Evolutionary conservation across 1,284 basidiomycete species (phyloP), one percentile per base, ranked within the genome.

Genomic region (Neonothopanus nambi): DNA sequence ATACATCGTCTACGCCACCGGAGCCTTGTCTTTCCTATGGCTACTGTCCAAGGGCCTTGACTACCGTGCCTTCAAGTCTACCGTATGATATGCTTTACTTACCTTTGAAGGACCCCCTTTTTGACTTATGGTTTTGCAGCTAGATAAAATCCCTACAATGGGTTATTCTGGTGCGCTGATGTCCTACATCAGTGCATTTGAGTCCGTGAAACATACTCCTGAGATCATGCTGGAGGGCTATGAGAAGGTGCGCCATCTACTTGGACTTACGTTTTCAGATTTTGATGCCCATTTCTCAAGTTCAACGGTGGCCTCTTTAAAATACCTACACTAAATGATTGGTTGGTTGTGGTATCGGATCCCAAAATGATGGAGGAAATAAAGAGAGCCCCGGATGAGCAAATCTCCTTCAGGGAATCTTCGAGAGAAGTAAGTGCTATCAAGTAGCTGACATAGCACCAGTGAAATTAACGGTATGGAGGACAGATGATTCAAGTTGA

Each of bases 311-410:
- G 43, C 11, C 48, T 47, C 0, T 74, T 70, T 65, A 70, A 70
- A 56, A 55, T 73, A 9, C 61, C 70, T 1, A 61, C 1, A 57
- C 71, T 17, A 54, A 71, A 3, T 62, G 70, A 11, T 62, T 59
- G n/a, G 67, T n/a, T n/a, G n/a, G n/a, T n/a, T n/a, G n/a, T n/a
- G n/a, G n/a, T n/a, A n/a, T n/a, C n/a, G n/a, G n/a, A 63, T 4
- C 56, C 59, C 1, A 57, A 65, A 37, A 60, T 68, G 50, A 59
- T 70, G 2, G 68, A 73, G 1, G 71, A 74, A 40, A 52, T 74
- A 5, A 63, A 65, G 15, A 67, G 61, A 40, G 65, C 68, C 0
- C 60, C 64, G 1, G 70, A 70, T 24, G 62, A 70, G 9, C 59
- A 62, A 9, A 54, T 73, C 1, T 68, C 65, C 11, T 67, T 70